These are phyloP conservation scores for Cudoniella acicularis DNA, from an alignment of 495 filamentous ascomycete genomes.

Conservation along the genomic window DNA sequence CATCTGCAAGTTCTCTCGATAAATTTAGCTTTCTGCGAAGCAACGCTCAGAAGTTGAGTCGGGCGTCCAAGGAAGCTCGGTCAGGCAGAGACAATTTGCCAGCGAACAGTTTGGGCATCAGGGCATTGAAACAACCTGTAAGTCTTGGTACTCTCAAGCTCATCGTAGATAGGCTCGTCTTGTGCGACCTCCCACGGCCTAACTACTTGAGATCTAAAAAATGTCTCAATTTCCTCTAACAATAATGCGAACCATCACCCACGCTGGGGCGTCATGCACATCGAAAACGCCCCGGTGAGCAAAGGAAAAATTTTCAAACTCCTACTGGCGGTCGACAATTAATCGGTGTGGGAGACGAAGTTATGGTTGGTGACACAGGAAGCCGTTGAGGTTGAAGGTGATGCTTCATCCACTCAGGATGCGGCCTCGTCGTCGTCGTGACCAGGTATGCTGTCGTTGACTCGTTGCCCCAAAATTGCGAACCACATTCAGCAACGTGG, in stretches of 20 bases:
- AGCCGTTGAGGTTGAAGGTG: background rate
- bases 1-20: no score
- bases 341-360: constrained; percentile 6
- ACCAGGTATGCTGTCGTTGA: constrained; percentile 1
- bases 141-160: background rate
- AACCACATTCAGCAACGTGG: constrained; percentile 17
- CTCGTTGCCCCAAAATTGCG: constrained; percentile 7
- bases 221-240: constrained; percentile 6
- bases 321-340: background rate
- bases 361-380: constrained; percentile 10
- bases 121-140: background rate
- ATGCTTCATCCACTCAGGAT: background rate
- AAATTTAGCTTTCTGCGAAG: background rate
- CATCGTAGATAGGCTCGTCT: background rate
- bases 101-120: background rate
- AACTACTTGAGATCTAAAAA: background rate
- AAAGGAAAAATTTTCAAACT: constrained; percentile 1
- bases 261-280: constrained; percentile 4
- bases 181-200: background rate
- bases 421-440: background rate
- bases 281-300: constrained; percentile 1
- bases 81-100: background rate
- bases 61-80: background rate
- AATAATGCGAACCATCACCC: background rate
- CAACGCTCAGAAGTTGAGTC: background rate